phyloP scores from a whole-genome alignment of 2,329 filamentous ascomycete species.

The Sarocladium strictum region DNA sequence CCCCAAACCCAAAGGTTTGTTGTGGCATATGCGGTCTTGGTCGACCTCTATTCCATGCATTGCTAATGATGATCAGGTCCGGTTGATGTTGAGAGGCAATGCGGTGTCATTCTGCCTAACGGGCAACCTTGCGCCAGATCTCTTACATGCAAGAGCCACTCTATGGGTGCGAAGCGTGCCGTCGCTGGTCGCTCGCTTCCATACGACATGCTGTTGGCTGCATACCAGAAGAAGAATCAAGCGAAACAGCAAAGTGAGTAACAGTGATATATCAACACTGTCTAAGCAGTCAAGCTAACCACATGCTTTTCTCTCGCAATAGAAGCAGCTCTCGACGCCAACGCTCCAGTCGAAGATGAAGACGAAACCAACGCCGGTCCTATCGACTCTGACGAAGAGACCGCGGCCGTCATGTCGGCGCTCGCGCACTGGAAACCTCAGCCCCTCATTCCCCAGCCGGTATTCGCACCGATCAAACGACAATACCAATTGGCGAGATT shows the following conservation, averaged over 20 bases:
- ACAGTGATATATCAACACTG: background rate
- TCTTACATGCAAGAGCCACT: constrained; percentile 88
- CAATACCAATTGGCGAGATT: constrained; percentile 59
- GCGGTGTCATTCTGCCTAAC: constrained; percentile 79
- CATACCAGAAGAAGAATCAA: constrained; percentile 97
- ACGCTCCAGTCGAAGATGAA: constrained; percentile 82
- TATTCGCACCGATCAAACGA: constrained; percentile 55
- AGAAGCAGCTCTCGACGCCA: constrained; percentile 93
- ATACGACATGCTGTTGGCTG: constrained; percentile 85
- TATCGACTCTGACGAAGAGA: constrained; percentile 93
- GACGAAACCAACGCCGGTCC: constrained; percentile 73
- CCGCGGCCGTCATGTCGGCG: constrained; percentile 78
- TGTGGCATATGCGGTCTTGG: no score
- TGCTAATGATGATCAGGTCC: constrained; percentile 46
- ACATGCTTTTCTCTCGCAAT: constrained; percentile 16
- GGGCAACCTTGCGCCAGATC: constrained; percentile 83
- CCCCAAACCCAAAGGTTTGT: constrained; percentile 71
- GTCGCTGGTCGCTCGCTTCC: constrained; percentile 82
- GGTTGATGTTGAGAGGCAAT: constrained; percentile 91
- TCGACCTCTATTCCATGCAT: background rate
- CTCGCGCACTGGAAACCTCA: constrained; percentile 70
- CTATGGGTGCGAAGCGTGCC: constrained; percentile 88
- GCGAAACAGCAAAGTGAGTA: constrained; percentile 89
- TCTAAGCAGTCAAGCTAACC: constrained; percentile 11
- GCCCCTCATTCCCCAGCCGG: constrained; percentile 64